Percentiles rank a stretch among this genome's conserved stretches.
Evolutionary conservation across 140 eudicot species (phyloP).

Genomic region (Erigeron philadelphicus): DNA sequence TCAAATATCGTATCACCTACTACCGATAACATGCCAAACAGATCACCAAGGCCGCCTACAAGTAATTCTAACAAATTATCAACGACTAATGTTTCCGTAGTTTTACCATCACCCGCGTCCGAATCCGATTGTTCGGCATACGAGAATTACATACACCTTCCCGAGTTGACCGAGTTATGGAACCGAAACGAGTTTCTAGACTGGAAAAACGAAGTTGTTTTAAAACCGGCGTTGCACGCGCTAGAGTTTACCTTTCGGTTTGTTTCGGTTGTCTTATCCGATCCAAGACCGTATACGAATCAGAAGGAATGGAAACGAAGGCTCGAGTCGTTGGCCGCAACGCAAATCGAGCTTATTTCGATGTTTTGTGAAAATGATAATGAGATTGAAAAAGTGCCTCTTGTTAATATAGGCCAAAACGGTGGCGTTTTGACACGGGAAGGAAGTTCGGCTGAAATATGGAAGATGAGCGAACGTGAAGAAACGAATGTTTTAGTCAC

Average conservation of each 20-base stretch:
- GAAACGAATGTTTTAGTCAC: slow-evolving; percentile 51
- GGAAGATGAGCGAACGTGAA: slow-evolving; percentile 47
- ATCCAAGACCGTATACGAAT: slow-evolving; percentile 61
- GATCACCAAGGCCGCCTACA: slow-evolving; percentile 47
- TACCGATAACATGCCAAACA: slow-evolving; percentile 37
- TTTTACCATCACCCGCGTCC: slow-evolving; percentile 50
- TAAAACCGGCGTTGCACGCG: slow-evolving; percentile 70
- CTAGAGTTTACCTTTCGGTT: slow-evolving; percentile 79
- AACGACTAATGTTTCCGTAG: slow-evolving; percentile 2
- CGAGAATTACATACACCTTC: slow-evolving; percentile 59
- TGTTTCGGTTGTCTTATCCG: slow-evolving; percentile 55
- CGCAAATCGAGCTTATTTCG: slow-evolving; percentile 59
- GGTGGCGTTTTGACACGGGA: slow-evolving; percentile 47
- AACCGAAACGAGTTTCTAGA: slow-evolving; percentile 34
- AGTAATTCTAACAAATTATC: slow-evolving; percentile 30
- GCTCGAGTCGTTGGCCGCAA: slow-evolving; percentile 48
- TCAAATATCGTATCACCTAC: slow-evolving; percentile 45
- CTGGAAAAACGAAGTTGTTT: slow-evolving; percentile 57
- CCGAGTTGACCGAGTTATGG: slow-evolving; percentile 55
- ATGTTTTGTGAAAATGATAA: slow-evolving; percentile 54
- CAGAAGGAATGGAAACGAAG: slow-evolving; percentile 68
- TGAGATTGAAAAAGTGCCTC: slow-evolving; percentile 41
- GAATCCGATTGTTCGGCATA: slow-evolving; percentile 61
- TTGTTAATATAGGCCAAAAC: slow-evolving; percentile 32
- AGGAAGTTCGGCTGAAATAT: slow-evolving; percentile 78